These are phyloP conservation scores for Erysimum cheiri DNA, from an alignment of 441 rosid genomes.

Conservation along the genomic window DNA sequence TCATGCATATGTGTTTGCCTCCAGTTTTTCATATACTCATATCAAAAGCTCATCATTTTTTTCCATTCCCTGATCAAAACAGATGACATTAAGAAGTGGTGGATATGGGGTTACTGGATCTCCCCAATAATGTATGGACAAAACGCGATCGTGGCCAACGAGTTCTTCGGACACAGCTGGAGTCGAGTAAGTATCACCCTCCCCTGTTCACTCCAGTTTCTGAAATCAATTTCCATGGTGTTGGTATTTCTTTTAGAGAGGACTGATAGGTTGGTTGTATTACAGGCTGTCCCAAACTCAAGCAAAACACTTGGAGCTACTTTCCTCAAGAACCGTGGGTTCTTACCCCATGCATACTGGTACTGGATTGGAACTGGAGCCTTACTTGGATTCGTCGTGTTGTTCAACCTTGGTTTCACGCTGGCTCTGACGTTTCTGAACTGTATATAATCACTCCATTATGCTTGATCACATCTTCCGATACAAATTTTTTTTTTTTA, in stretches of 20 bases:
- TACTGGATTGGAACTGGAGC: constrained; percentile 88
- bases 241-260: constrained; percentile 15
- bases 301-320: constrained; percentile 67
- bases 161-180: constrained; percentile 83
- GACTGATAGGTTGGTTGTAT: constrained; percentile 27
- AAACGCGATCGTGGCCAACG: constrained; percentile 73
- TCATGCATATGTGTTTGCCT: background rate
- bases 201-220: background rate
- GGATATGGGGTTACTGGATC: constrained; percentile 84
- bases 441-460: constrained; percentile 54
- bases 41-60: constrained; percentile 9
- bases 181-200: constrained; percentile 52
- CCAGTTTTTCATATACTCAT: background rate
- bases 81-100: constrained; percentile 77
- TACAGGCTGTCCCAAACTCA: constrained; percentile 58
- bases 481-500: constrained; percentile 28
- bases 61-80: constrained; percentile 13
- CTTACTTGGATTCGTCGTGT: constrained; percentile 57
- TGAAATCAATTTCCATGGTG: background rate
- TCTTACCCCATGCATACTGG: constrained; percentile 74
- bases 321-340: constrained; percentile 66
- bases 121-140: constrained; percentile 90
- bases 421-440: constrained; percentile 68
- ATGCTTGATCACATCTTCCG: constrained; percentile 9
- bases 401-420: constrained; percentile 70